Base-by-base conservation (phyloP, 768 basidiomycete species). In the Leccinum olivaceopallidum region DNA sequence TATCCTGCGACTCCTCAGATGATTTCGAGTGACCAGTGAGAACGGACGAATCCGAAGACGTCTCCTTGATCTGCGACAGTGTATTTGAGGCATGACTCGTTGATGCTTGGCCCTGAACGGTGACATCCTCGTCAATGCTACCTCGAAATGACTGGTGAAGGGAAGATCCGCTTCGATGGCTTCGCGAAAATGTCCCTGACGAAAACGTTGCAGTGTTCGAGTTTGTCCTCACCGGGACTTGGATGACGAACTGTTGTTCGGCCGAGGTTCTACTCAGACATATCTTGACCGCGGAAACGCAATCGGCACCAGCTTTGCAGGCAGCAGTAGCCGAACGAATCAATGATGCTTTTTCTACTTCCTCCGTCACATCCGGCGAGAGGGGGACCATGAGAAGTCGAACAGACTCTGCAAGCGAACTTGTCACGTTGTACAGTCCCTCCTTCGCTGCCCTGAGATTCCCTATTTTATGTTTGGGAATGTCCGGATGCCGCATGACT, bases 271-370 rank as follows among this genome's bases (percentile, higher is more conserved):
- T 82, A 70, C 81, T 85, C 58, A 95, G 75, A 69, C 92, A 95
- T 61, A 88, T 82, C 75, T 90, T 93, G 65, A 95, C 92, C 26
- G 92, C 85, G 8, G 87, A 83, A 47, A 94, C 88, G 73, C 94
- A 96, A 63, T 97, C 95, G 12, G 89, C 87, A 30, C 92, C 94
- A 28, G 91, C 87, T 70, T 93, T 90, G 60, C 95, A 79, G 6
- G 95, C 92, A 52, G 83, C 85, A 5, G 96, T 97, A 9, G 95
- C 94, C n/a, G 88, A 88, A 58, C 88, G 84, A 63, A 98, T 80
- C 56, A 97, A 75, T 1, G 80, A 78, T 57, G 83, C 81, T 73
- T 92, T 93, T 72, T 95, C 92, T 53, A 87, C 83, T 64, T 98
- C 95, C 76, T 94, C 92, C 48, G 85, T 81, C 69, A 83, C 76